These are phyloP conservation scores for Saccharomycopsis fermentans DNA, from an alignment of 805 yeast species.

Conservation along the genomic window DNA sequence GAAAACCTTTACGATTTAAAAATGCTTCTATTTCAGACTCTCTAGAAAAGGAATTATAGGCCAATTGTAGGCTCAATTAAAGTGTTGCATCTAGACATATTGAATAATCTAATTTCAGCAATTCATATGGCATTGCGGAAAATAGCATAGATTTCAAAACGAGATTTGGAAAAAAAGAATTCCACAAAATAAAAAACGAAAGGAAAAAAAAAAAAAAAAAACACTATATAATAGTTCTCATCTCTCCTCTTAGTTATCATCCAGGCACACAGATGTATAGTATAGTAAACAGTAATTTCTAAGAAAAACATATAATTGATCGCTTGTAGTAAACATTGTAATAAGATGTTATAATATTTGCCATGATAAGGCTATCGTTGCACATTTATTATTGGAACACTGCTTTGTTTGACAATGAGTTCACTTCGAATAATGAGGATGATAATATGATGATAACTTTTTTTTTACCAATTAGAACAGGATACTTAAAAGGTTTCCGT, in stretches of 20 bases:
- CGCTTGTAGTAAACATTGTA: conserved; percentile 32
- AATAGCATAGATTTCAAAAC: too few relatives aligned
- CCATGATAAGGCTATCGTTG: not conserved
- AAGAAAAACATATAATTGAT: too few relatives aligned
- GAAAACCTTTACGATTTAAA: not conserved
- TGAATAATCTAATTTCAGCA: too few relatives aligned
- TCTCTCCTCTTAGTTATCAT: too few relatives aligned
- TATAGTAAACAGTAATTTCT: too few relatives aligned
- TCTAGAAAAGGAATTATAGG: too few relatives aligned
- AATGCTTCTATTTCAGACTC: not conserved
- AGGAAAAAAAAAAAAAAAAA: not conserved
- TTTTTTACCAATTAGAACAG: conserved; percentile 24
- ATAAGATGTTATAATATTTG: not conserved
- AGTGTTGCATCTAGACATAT: too few relatives aligned
- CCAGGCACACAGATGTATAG: too few relatives aligned
- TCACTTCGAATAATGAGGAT: not conserved
- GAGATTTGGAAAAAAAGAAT: too few relatives aligned
- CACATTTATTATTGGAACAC: not conserved
- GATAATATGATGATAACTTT: conserved; percentile 25
- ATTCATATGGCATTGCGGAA: too few relatives aligned
- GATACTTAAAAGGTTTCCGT: conserved; percentile 25
- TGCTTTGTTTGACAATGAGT: not conserved
- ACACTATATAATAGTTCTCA: not conserved
- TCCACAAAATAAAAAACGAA: not conserved
- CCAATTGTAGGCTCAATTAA: too few relatives aligned